Evolutionary conservation across 805 yeast genomes (phyloP).

Genomic region (Diddensiella caesifluorescens): DNA sequence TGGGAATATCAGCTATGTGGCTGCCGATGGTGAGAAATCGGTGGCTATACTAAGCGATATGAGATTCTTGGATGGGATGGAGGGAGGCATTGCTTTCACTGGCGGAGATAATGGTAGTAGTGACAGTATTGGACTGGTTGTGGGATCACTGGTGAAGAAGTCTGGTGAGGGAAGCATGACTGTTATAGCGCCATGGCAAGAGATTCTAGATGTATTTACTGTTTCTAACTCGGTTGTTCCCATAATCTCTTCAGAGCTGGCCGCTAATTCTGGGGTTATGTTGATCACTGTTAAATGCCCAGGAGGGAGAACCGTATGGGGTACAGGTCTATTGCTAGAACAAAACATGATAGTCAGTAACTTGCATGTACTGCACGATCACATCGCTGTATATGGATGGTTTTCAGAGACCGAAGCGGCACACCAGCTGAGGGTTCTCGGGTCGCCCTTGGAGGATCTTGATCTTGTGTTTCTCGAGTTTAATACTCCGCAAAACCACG

Average conservation of each 20-base stretch:
- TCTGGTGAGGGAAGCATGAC: conserved; percentile 32
- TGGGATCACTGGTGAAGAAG: conserved; percentile 25
- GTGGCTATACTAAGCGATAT: conserved; percentile 26
- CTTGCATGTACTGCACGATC: conserved; percentile 29
- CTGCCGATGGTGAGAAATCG: conserved; percentile 10
- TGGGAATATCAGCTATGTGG: conserved; percentile 26
- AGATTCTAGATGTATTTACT: conserved; percentile 12
- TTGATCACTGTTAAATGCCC: conserved; percentile 13
- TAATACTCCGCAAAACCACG: background rate
- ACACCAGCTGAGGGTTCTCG: conserved; percentile 13
- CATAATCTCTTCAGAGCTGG: too few relatives aligned
- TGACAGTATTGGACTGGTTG: conserved; percentile 26
- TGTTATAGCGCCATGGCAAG: conserved; percentile 29
- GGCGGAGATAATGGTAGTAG: background rate
- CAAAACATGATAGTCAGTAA: conserved; percentile 30
- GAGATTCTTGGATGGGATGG: conserved; percentile 35
- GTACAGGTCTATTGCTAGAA: conserved; percentile 33
- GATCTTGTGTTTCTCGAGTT: conserved; percentile 30
- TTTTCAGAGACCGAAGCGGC: conserved; percentile 10
- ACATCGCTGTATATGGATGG: conserved; percentile 12
- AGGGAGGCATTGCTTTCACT: conserved; percentile 29
- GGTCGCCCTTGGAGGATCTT: conserved; percentile 27
- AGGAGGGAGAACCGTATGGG: conserved; percentile 31
- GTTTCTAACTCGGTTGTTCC: background rate
- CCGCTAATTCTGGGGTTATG: conserved; percentile 8